Evolutionary conservation across 495 filamentous ascomycete species (phyloP).

Genomic region (Talaromyces wortmannii): DNA sequence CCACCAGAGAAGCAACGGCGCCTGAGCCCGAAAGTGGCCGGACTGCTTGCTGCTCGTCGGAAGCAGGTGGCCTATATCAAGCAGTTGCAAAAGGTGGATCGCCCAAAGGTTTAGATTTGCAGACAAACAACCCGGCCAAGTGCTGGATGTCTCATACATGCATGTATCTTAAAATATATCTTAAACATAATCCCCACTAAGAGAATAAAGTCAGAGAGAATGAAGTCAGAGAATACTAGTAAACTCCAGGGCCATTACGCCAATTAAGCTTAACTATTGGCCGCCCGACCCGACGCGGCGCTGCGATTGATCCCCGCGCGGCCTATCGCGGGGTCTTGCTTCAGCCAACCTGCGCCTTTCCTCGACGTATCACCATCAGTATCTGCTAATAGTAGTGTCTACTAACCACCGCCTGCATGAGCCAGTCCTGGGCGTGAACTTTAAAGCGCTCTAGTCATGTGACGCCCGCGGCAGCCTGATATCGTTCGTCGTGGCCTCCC

Average conservation of each 20-base stretch:
- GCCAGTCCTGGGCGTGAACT: too few relatives aligned
- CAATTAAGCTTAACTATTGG: neutral
- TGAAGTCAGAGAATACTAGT: too few relatives aligned
- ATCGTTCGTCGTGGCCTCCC: neutral
- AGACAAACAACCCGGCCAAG: too few relatives aligned
- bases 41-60: neutral
- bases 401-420: too few relatives aligned
- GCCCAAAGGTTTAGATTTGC: neutral
- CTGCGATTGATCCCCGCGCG: neutral
- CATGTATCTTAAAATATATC: too few relatives aligned
- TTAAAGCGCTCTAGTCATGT: neutral
- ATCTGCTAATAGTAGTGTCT: too few relatives aligned
- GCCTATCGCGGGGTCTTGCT: neutral
- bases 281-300: neutral
- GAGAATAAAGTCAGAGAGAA: too few relatives aligned
- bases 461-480: neutral
- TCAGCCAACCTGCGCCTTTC: too few relatives aligned
- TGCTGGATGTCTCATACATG: neutral
- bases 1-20: neutral
- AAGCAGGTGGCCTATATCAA: neutral
- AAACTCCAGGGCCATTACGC: neutral
- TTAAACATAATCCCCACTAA: too few relatives aligned
- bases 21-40: neutral
- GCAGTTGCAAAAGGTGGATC: neutral
- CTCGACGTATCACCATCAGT: too few relatives aligned